Conservation (phyloP, 768 basidiomycete genomes). For the Leccinum fibrillosum region DNA sequence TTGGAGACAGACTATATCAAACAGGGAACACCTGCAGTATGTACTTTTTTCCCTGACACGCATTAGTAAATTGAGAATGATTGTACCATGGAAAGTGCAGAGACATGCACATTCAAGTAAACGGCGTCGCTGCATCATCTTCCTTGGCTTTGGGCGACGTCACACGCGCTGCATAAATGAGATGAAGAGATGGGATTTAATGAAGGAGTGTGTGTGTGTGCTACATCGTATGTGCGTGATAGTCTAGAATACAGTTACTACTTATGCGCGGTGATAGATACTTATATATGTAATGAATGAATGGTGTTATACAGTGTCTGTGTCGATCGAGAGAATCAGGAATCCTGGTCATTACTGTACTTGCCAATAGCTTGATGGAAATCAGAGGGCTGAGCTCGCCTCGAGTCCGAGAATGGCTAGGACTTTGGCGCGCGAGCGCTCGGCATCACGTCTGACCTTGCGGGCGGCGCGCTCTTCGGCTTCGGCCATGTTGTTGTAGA, state of each 20-base stretch:
- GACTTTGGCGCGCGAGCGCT: constrained; percentile 7
- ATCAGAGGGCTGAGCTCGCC: background rate
- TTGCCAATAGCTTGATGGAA: background rate
- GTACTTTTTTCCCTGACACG: too few relatives aligned
- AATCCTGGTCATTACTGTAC: background rate
- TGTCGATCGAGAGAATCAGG: background rate
- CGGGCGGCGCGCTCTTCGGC: constrained; percentile 3
- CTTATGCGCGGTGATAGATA: background rate
- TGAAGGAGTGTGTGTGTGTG: background rate
- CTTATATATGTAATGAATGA: background rate
- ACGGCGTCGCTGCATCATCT: background rate
- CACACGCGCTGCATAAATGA: background rate
- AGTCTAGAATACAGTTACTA: background rate
- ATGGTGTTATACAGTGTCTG: background rate
- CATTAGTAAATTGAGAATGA: too few relatives aligned
- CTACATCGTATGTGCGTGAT: background rate
- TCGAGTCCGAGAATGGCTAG: constrained; percentile 8
- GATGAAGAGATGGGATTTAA: background rate
- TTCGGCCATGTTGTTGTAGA: background rate
- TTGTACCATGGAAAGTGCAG: too few relatives aligned
- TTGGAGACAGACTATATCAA: too few relatives aligned
- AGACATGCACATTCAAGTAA: too few relatives aligned
- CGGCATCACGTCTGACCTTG: constrained; percentile 10
- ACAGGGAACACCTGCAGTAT: too few relatives aligned
- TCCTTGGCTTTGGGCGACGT: background rate